A percentile compares a stretch with the other conserved stretches of the same genome.
Conservation (phyloP, 331 rosid species). For the Pyrus hybrid region DNA sequence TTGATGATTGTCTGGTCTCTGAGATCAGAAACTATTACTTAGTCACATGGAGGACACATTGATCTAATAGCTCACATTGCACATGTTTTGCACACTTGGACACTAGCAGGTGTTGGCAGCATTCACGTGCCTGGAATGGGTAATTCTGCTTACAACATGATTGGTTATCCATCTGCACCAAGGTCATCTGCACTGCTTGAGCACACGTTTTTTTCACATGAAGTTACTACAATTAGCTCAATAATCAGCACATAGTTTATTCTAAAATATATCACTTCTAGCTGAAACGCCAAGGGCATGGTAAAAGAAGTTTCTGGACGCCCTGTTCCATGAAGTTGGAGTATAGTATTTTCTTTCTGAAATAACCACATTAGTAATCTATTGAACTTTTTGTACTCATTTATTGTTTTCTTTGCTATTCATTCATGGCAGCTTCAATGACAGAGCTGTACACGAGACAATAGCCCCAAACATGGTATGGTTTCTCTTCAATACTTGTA, state of each 20-base stretch:
- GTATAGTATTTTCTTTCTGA: constrained; percentile 5
- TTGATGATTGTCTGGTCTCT: constrained; percentile 23
- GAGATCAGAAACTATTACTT: constrained; percentile 45
- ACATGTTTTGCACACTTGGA: constrained; percentile 99
- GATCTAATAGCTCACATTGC: constrained; percentile 82
- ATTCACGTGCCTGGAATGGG: constrained; percentile 96
- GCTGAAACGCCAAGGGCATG: constrained; percentile 19
- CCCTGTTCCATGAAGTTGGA: constrained; percentile 23
- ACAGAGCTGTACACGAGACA: constrained; percentile 30
- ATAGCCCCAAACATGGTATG: constrained; percentile 50
- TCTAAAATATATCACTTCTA: constrained; percentile 13
- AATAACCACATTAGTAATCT: constrained; percentile 1
- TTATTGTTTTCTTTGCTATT: constrained; percentile 4
- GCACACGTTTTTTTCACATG: constrained; percentile 59
- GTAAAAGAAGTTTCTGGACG: constrained; percentile 16
- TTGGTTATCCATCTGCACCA: constrained; percentile 99
- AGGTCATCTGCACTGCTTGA: constrained; percentile 99
- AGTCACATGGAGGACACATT: constrained; percentile 77
- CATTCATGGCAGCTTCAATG: constrained; percentile 51
- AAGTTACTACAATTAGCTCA: constrained; percentile 39
- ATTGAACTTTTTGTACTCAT: constrained; percentile 18
- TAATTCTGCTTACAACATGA: constrained; percentile 93
- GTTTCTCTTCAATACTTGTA: neutral
- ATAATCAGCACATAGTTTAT: constrained; percentile 29
- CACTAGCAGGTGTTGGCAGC: constrained; percentile 99